These are phyloP conservation scores for Chrysoporthe deuterocubensis DNA, from an alignment of 2,329 filamentous ascomycete species.

Conservation along the genomic window DNA sequence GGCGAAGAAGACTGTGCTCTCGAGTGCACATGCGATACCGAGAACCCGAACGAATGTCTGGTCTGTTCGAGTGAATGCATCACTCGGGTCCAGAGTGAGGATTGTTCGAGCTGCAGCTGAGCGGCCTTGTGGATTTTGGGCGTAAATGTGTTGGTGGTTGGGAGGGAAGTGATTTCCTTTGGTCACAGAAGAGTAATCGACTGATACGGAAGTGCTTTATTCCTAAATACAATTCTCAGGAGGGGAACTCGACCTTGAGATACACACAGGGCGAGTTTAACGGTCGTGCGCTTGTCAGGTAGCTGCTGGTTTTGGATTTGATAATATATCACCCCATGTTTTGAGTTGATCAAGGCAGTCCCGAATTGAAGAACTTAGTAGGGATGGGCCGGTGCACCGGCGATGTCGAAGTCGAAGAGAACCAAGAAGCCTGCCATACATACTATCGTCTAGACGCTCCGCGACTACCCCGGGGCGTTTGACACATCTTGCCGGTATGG, in stretches of 20 bases:
- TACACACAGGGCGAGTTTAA: not conserved
- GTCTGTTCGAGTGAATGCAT: not conserved
- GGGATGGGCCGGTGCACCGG: too few species aligned
- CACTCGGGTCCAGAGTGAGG: constrained; percentile 3
- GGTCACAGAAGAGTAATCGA: not conserved
- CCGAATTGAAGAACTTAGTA: not conserved
- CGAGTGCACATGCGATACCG: not conserved
- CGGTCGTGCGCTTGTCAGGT: not conserved
- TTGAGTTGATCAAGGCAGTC: not conserved
- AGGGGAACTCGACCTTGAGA: not conserved
- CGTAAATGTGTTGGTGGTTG: not conserved
- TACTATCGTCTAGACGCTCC: not conserved
- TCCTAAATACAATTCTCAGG: not conserved
- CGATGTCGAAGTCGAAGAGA: not conserved
- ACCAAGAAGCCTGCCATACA: not conserved
- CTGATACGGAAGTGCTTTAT: not conserved
- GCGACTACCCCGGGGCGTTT: not conserved
- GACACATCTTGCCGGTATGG: not conserved
- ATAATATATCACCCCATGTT: not conserved
- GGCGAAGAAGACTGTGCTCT: not conserved
- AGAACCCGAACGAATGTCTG: not conserved
- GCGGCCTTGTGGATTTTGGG: not conserved
- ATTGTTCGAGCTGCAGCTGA: not conserved
- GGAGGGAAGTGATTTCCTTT: not conserved
- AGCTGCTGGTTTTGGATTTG: not conserved